phyloP scores from a whole-genome alignment of 768 basidiomycete species.

The Artomyces pyxidatus region DNA sequence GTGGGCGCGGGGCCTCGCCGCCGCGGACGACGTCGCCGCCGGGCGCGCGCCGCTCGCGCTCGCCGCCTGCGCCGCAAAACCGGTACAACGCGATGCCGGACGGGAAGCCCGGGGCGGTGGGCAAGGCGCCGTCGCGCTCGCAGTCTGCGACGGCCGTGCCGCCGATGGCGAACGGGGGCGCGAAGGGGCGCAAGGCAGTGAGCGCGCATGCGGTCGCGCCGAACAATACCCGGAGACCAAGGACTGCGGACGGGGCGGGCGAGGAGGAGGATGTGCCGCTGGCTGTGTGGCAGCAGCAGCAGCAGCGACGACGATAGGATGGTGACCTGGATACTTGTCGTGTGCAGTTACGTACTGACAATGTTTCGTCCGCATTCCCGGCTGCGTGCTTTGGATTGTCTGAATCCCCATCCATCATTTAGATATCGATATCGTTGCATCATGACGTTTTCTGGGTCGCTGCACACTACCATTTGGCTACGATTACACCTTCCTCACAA shows the following conservation, averaged over 20 bases:
- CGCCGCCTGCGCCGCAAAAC: conserved; percentile 6
- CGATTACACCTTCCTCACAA: background rate
- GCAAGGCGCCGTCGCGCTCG: conserved; percentile 55
- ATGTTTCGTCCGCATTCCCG: background rate
- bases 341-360: background rate
- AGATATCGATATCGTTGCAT: background rate
- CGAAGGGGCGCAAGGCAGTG: conserved; percentile 52
- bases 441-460: background rate
- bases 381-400: background rate
- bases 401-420: background rate
- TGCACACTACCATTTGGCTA: background rate
- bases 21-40: conserved; percentile 52
- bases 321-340: too few relatives aligned
- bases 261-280: conserved; percentile 80
- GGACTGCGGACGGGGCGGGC: conserved; percentile 31
- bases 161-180: conserved; percentile 31
- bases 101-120: conserved; percentile 6
- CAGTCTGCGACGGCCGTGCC: conserved; percentile 56
- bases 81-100: background rate
- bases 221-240: conserved; percentile 30
- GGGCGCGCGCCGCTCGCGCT: conserved; percentile 8
- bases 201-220: conserved; percentile 55
- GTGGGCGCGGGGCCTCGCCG: conserved; percentile 26
- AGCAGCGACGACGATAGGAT: conserved; percentile 49
- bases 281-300: conserved; percentile 62